Evolutionary conservation across 257 asterid genomes (phyloP).

Genomic region (Petrea volubilis): DNA sequence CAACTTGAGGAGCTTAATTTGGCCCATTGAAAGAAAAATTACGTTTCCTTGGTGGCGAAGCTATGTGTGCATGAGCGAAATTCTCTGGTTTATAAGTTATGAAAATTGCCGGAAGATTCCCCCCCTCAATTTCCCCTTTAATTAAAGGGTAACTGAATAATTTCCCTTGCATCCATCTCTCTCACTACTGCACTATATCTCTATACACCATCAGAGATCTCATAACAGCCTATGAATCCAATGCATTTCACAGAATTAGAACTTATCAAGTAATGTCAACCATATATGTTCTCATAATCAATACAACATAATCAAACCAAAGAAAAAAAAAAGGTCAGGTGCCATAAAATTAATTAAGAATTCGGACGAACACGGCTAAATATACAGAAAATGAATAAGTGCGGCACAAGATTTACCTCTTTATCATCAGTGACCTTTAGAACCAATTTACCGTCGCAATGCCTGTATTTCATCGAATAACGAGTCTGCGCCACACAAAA

Average conservation of each 20-base stretch:
- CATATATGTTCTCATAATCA: not conserved
- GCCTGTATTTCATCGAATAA: conserved; percentile 80
- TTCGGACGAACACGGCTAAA: not conserved
- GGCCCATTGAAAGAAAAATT: not conserved
- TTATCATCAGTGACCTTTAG: conserved; percentile 88
- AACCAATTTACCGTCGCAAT: conserved; percentile 86
- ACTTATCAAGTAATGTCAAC: not conserved
- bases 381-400: not conserved
- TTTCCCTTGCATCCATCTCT: not conserved
- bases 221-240: not conserved
- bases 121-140: not conserved
- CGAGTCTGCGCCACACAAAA: conserved; percentile 58
- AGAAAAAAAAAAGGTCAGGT: not conserved
- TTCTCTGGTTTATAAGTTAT: not conserved
- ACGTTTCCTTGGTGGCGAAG: not conserved
- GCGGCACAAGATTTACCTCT: conserved; percentile 46
- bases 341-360: not conserved
- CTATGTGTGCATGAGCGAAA: not conserved
- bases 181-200: not conserved
- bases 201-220: not conserved
- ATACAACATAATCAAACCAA: not conserved
- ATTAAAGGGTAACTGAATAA: not conserved
- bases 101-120: not conserved
- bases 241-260: not conserved
- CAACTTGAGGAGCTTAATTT: not conserved